phyloP scores from a whole-genome alignment of 345 rosid species.

The Salix koriyanagi region DNA sequence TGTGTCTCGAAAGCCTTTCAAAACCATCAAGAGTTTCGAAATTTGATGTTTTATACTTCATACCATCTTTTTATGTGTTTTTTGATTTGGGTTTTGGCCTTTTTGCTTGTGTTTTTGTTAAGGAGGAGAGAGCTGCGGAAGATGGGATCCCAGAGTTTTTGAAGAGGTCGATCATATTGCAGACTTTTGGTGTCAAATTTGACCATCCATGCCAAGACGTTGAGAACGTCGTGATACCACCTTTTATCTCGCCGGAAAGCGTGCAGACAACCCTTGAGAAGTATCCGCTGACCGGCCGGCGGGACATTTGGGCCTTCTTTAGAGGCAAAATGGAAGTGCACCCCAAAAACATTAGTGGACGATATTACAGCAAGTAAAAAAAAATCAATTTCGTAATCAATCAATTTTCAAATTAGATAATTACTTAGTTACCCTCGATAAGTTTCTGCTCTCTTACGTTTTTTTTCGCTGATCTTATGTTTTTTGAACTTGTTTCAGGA shows the following conservation, averaged over 20 bases:
- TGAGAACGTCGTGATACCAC: constrained; percentile 87
- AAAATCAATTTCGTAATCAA: neutral
- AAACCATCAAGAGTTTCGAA: neutral
- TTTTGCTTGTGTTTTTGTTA: neutral
- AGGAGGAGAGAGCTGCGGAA: constrained; percentile 80
- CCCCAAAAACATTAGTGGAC: constrained; percentile 89
- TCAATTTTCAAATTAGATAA: neutral
- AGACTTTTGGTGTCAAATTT: constrained; percentile 81
- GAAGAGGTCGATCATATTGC: constrained; percentile 74
- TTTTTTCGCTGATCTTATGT: neutral
- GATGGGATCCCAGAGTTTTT: constrained; percentile 84
- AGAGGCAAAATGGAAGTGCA: constrained; percentile 97
- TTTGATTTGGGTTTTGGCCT: neutral
- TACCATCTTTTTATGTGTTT: neutral
- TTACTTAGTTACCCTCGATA: neutral
- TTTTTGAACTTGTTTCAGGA: constrained; percentile 31
- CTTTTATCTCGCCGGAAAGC: constrained; percentile 69
- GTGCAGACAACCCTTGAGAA: constrained; percentile 39
- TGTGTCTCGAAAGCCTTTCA: constrained; percentile 12
- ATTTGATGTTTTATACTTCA: neutral
- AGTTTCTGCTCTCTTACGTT: neutral
- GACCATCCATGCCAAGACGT: constrained; percentile 86
- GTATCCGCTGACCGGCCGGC: constrained; percentile 40
- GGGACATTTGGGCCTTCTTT: constrained; percentile 85
- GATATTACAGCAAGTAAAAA: constrained; percentile 85